phyloP scores from a whole-genome alignment of 1,284 basidiomycete genomes.

The Athelia sp. region DNA sequence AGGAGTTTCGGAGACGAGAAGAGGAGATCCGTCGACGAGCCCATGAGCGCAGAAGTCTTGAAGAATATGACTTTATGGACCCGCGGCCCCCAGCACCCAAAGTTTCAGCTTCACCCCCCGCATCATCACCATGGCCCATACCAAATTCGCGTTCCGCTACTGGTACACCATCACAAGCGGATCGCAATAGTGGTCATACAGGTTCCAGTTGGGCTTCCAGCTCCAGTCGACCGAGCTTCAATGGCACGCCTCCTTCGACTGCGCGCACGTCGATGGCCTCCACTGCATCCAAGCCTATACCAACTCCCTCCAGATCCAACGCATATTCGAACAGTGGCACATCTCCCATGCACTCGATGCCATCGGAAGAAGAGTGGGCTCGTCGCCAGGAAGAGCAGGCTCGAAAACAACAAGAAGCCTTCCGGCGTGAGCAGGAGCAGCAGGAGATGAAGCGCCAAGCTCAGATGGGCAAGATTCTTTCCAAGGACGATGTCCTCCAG shows the following conservation, averaged over 20 bases:
- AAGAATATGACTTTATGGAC: slow-evolving; percentile 17
- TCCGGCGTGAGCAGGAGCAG: slow-evolving; percentile 52
- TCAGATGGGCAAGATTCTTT: slow-evolving; percentile 39
- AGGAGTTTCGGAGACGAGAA: slow-evolving; percentile 41
- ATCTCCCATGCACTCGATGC: background rate
- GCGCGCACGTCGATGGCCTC: slow-evolving; percentile 25
- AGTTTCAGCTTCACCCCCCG: background rate
- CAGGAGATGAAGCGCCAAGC: slow-evolving; percentile 38
- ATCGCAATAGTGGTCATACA: background rate
- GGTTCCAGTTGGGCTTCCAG: slow-evolving; percentile 17
- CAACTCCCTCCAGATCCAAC: slow-evolving; percentile 10
- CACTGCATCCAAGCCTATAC: slow-evolving; percentile 19
- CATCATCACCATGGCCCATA: background rate
- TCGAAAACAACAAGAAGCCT: slow-evolving; percentile 52
- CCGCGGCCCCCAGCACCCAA: slow-evolving; percentile 11
- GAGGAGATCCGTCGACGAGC: slow-evolving; percentile 39
- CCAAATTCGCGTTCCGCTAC: background rate
- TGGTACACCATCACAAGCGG: background rate
- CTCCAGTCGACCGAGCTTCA: slow-evolving; percentile 8
- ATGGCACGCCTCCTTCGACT: slow-evolving; percentile 26
- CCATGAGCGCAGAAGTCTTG: slow-evolving; percentile 36
- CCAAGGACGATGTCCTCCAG: slow-evolving; percentile 46
- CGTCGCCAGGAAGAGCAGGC: slow-evolving; percentile 53
- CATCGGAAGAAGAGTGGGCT: slow-evolving; percentile 46
- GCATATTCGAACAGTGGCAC: slow-evolving; percentile 4